A percentile compares a stretch with the other conserved stretches of the same genome.
Conservation (phyloP, 768 basidiomycete genomes). For the Mycena alexandri region DNA sequence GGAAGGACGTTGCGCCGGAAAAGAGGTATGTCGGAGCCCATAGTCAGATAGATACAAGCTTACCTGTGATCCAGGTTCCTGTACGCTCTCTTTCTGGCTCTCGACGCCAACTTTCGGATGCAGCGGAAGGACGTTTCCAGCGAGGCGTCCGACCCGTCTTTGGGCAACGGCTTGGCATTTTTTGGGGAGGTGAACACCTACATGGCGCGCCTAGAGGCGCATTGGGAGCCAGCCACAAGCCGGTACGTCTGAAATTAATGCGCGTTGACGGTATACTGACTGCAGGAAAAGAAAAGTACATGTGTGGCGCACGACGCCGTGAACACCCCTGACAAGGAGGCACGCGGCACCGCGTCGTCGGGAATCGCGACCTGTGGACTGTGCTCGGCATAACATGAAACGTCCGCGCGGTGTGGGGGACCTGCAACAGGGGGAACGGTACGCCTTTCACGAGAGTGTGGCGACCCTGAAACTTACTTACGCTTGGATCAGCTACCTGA, state of each 20-base stretch:
- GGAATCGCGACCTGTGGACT: constrained; percentile 33
- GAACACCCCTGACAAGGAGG: constrained; percentile 16
- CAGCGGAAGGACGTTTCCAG: constrained; percentile 33
- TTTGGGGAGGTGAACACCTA: constrained; percentile 33
- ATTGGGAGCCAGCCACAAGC: constrained; percentile 15
- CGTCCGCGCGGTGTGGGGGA: background rate
- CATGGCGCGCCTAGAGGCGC: constrained; percentile 15
- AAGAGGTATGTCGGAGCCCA: background rate
- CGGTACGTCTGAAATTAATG: too few species aligned
- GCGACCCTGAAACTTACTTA: background rate
- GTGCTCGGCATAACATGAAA: constrained; percentile 29
- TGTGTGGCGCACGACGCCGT: constrained; percentile 33
- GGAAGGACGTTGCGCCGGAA: constrained; percentile 20
- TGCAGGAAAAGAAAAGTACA: constrained; percentile 29
- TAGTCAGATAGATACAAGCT: background rate
- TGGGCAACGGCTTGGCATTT: constrained; percentile 36
- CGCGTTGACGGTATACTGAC: too few species aligned
- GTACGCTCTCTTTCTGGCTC: constrained; percentile 18
- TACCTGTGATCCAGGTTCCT: constrained; percentile 4
- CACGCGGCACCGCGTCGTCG: constrained; percentile 5
- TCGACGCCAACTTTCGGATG: constrained; percentile 38
- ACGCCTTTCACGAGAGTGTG: background rate
- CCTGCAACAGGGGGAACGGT: constrained; percentile 6
- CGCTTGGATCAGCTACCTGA: background rate
- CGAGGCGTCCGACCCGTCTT: constrained; percentile 27